A percentile compares a stretch with the other conserved stretches of the same genome.
These are phyloP conservation scores for Epichloe gansuensis DNA, from an alignment of 2,329 filamentous ascomycete genomes.

Conservation along the genomic window DNA sequence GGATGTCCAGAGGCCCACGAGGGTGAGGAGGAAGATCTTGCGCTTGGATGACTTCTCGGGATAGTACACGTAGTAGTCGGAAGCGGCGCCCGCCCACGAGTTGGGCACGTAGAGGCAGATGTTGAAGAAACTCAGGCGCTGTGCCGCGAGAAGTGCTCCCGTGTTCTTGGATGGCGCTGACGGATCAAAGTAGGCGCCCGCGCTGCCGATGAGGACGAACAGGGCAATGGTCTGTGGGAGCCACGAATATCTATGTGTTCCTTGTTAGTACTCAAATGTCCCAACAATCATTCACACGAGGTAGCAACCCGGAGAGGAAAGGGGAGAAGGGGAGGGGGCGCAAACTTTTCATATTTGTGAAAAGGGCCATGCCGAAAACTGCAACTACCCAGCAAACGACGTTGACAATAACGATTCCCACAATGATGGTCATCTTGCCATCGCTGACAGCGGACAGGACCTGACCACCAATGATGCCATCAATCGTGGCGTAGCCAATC, in stretches of 20 bases:
- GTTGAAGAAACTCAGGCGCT: constrained; percentile 53
- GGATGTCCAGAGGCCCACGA: constrained; percentile 46
- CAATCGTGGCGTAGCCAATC: constrained; percentile 68
- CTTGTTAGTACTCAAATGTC: not conserved
- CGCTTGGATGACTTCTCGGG: constrained; percentile 44
- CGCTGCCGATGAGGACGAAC: constrained; percentile 60
- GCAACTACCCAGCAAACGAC: constrained; percentile 63
- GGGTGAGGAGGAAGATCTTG: constrained; percentile 59
- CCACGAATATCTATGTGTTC: constrained; percentile 22
- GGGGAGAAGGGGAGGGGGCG: too few species aligned
- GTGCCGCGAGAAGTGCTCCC: constrained; percentile 54
- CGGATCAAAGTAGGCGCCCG: constrained; percentile 47
- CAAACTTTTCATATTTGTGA: constrained; percentile 59
- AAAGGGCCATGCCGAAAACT: constrained; percentile 39
- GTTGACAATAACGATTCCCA: constrained; percentile 64
- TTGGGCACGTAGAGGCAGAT: constrained; percentile 44
- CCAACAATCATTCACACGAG: not conserved
- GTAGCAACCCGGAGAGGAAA: not conserved
- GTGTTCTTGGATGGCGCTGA: constrained; percentile 44
- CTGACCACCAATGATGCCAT: constrained; percentile 69
- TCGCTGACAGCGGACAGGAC: constrained; percentile 62
- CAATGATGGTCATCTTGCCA: constrained; percentile 52
- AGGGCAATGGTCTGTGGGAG: constrained; percentile 61
- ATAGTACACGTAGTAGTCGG: constrained; percentile 74
- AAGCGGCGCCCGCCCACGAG: constrained; percentile 58